Percentiles rank a stretch among this genome's conserved stretches.
phyloP scores from a whole-genome alignment of 805 yeast genomes.

The Groenewaldozyma tartarivorans region DNA sequence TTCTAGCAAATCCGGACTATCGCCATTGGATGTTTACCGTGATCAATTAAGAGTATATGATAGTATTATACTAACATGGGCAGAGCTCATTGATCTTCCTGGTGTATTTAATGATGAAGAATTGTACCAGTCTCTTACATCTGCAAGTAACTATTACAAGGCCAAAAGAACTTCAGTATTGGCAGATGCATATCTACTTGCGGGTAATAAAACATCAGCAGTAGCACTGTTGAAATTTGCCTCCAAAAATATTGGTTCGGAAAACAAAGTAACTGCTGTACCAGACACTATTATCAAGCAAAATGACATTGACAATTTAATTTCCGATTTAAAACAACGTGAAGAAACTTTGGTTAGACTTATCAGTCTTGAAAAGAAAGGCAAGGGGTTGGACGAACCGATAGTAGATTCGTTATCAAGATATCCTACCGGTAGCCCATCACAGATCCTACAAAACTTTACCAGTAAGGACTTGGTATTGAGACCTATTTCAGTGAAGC shows the following conservation, averaged over 20 bases:
- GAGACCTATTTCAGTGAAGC: constrained; percentile 65
- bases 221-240: constrained; percentile 23
- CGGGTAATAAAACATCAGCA: constrained; percentile 22
- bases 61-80: constrained; percentile 42
- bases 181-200: constrained; percentile 30
- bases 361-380: constrained; percentile 12
- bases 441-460: constrained; percentile 18
- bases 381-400: neutral
- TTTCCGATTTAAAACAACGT: constrained; percentile 5
- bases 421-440: constrained; percentile 28
- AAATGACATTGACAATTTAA: constrained; percentile 7
- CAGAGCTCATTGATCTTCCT: constrained; percentile 66
- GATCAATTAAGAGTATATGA: constrained; percentile 43
- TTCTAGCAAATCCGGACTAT: constrained; percentile 8
- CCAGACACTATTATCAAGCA: constrained; percentile 7
- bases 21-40: constrained; percentile 7
- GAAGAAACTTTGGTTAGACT: constrained; percentile 31
- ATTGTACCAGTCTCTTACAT: constrained; percentile 43
- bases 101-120: constrained; percentile 86
- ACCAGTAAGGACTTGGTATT: constrained; percentile 23
- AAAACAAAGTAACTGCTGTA: constrained; percentile 3
- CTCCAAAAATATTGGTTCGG: constrained; percentile 5
- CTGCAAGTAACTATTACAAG: constrained; percentile 40
- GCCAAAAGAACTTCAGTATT: constrained; percentile 36
- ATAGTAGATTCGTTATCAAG: constrained; percentile 38